Conservation (phyloP, 148 eudicot genomes). For the Arbutus unedo region DNA sequence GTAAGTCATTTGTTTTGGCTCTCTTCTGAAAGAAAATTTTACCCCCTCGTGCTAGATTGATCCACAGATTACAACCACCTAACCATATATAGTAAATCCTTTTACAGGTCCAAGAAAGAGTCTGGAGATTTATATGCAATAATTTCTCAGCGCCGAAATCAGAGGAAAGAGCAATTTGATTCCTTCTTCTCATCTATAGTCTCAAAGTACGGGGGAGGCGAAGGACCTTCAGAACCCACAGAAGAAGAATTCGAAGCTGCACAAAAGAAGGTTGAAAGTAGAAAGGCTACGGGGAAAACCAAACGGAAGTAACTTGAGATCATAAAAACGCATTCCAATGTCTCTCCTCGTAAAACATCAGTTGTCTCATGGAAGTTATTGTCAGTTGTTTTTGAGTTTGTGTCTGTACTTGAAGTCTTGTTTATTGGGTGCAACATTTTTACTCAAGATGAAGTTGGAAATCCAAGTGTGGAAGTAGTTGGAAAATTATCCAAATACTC, state of each 20-base stretch:
- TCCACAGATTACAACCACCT: not conserved
- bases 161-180: constrained; percentile 71
- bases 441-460: not conserved
- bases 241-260: constrained; percentile 94
- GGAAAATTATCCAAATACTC: not conserved
- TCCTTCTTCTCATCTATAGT: constrained; percentile 75
- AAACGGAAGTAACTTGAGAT: constrained; percentile 30
- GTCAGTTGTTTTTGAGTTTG: not conserved
- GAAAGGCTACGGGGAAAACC: constrained; percentile 41
- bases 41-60: not conserved
- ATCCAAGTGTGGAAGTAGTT: not conserved
- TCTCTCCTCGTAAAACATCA: not conserved
- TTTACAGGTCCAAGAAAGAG: constrained; percentile 54
- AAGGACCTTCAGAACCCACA: constrained; percentile 53
- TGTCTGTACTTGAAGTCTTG: not conserved
- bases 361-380: not conserved
- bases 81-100: not conserved
- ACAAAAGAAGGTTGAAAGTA: constrained; percentile 46
- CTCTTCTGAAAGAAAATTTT: not conserved
- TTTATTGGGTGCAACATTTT: not conserved
- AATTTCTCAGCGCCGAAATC: constrained; percentile 65
- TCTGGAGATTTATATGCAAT: constrained; percentile 68
- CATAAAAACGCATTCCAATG: not conserved
- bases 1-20: constrained; percentile 30
- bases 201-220: constrained; percentile 62